phyloP scores from a whole-genome alignment of 306 rosid species.

The Acacia confusa region DNA sequence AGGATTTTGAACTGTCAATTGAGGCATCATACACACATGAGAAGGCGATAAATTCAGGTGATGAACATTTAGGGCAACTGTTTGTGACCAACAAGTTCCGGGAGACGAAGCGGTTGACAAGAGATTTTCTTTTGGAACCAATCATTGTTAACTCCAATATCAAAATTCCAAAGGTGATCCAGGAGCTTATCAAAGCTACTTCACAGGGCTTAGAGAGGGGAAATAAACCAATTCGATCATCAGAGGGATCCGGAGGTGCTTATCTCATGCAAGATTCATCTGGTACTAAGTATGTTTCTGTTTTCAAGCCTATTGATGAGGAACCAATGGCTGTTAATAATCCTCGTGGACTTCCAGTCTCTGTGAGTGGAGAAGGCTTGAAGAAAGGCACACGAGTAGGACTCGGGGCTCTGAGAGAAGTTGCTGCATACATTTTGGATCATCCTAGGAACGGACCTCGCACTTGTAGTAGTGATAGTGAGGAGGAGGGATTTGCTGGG shows the following conservation, averaged over 20 bases:
- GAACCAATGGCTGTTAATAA: conserved; percentile 76
- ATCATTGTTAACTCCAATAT: conserved; percentile 40
- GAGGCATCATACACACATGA: conserved; percentile 43
- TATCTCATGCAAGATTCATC: conserved; percentile 73
- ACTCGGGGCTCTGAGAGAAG: conserved; percentile 65
- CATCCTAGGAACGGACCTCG: conserved; percentile 55
- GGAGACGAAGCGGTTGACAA: conserved; percentile 32
- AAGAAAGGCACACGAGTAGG: conserved; percentile 66
- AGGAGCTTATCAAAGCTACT: conserved; percentile 53
- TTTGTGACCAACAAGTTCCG: conserved; percentile 31
- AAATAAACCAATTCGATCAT: conserved; percentile 58
- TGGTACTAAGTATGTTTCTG: conserved; percentile 58
- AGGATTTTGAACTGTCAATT: conserved; percentile 62
- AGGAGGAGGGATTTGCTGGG: conserved; percentile 54
- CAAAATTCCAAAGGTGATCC: conserved; percentile 43
- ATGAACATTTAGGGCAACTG: conserved; percentile 33
- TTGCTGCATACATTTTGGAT: conserved; percentile 70
- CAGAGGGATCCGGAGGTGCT: conserved; percentile 83
- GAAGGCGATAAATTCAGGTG: conserved; percentile 22
- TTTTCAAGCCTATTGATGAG: conserved; percentile 77
- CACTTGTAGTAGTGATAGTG: conserved; percentile 13
- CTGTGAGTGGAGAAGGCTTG: conserved; percentile 60
- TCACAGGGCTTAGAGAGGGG: conserved; percentile 61
- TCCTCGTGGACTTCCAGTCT: conserved; percentile 56
- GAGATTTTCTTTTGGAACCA: conserved; percentile 62